Evolutionary conservation across 192 early-diverging fungal genomes (phyloP).

Genomic region (Pilaira anomala): DNA sequence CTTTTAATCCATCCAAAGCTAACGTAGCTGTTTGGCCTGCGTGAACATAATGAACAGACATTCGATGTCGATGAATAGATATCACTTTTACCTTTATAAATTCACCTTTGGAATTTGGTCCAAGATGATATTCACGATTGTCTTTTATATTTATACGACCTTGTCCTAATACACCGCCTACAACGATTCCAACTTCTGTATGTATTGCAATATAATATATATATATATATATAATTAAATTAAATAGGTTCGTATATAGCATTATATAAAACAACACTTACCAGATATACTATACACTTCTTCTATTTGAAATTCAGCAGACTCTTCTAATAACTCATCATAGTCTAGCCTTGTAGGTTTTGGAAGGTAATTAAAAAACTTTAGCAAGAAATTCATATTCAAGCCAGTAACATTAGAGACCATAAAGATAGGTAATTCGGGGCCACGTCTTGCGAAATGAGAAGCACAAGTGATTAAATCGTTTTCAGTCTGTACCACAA

Average conservation of each 20-base stretch:
- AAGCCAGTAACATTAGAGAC: conserved; percentile 82
- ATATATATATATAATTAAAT: no score
- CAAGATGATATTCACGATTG: conserved; percentile 46
- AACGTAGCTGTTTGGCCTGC: conserved; percentile 75
- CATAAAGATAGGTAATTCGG: conserved; percentile 79
- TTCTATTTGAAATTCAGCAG: conserved; percentile 77
- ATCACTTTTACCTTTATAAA: conserved; percentile 68
- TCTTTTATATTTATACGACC: conserved; percentile 48
- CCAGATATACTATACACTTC: conserved; percentile 72
- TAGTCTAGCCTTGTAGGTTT: conserved; percentile 46
- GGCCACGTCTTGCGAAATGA: conserved; percentile 37
- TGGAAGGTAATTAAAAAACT: conserved; percentile 69
- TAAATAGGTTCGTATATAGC: no score
- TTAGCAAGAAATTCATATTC: conserved; percentile 60
- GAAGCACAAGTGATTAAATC: conserved; percentile 36
- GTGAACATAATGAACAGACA: conserved; percentile 62
- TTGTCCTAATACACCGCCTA: conserved; percentile 57
- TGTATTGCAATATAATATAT: no score
- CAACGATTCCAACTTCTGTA: conserved; percentile 61
- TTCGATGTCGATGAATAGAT: conserved; percentile 82
- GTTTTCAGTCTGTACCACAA: conserved; percentile 42
- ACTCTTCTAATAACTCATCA: conserved; percentile 36
- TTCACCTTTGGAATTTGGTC: conserved; percentile 60
- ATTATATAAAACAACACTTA: conserved; percentile 12
- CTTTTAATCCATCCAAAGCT: conserved; percentile 37